Base-by-base conservation (phyloP, 1,139 yeast species). In the Ogataea hybrid region DNA sequence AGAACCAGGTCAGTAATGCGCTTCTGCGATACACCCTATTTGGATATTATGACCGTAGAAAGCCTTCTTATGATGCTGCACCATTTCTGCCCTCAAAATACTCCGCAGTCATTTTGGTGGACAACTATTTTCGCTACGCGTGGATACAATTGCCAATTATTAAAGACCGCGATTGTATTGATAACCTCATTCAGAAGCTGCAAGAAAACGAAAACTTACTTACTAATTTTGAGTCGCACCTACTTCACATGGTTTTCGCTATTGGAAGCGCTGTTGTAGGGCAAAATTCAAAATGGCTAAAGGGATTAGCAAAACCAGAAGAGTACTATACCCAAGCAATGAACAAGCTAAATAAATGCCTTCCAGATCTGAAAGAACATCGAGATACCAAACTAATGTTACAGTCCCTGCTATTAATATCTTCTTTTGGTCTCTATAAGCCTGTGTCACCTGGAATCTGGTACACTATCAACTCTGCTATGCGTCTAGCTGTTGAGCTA, bases 401-500 rank as follows among this genome's bases (percentile, higher is more conserved):
- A 23, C 39, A 35, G 28, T 35, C 31, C 21, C 39, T 35, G 20
- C 27, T 35, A 22, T 25, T 27, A 33, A 22, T 35, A 20, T 27
- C 21, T 6, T n/a, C 34, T 7, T 28, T 45, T 41, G 42, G 43
- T 31, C 41, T 37, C 34, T 51, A 20, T 28, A 25, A 35, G 22
- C 39, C 39, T 7, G 31, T 35, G 18, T 22, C 27, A 7, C 32
- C 32, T 4, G 39, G 39, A 14, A 28, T 35, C 5, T 35, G 39
- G 39, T 35, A 35, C 21, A 14, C 28, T 16, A 21, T 35, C 20
- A 17, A 29, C 21, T 12, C 39, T 6, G 39, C 39, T 5, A 25
- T 21, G 27, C 25, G 11, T 10, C 27, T 35, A 11, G 33, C 39
- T 10, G 28, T 35, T 15, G 39, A 35, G n/a, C 27, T 35, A 25